Percentiles rank a stretch among this genome's conserved stretches.
Conservation (phyloP, 768 basidiomycete genomes). For the Hirschioporus abietinus region DNA sequence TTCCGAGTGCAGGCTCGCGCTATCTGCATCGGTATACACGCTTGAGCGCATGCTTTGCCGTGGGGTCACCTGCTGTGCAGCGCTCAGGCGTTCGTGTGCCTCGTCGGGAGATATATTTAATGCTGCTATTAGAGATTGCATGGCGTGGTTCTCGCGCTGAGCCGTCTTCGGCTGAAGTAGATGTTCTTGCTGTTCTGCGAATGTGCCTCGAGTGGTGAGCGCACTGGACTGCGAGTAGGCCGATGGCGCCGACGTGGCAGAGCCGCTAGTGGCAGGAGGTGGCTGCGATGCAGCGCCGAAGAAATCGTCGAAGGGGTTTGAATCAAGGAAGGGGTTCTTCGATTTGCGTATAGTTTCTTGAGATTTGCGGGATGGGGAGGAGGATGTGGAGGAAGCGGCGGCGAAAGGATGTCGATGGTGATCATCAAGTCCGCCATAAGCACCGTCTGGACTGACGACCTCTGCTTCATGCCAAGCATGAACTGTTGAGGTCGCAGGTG, state of each 20-base stretch:
- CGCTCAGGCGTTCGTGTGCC: conserved; percentile 44
- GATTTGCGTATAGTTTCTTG: conserved; percentile 4
- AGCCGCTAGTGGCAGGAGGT: conserved; percentile 35
- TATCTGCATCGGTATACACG: background rate
- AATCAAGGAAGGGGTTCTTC: conserved; percentile 4
- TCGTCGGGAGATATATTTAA: conserved; percentile 46
- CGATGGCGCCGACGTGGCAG: conserved; percentile 25
- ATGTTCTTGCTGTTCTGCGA: conserved; percentile 4
- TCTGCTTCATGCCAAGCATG: conserved; percentile 72
- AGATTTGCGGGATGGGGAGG: conserved; percentile 13
- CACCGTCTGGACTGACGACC: conserved; percentile 41
- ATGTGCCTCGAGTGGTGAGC: conserved; percentile 31
- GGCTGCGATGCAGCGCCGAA: conserved; percentile 27
- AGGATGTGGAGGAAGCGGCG: conserved; percentile 10
- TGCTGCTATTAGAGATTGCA: conserved; percentile 65
- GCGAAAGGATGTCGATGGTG: conserved; percentile 9
- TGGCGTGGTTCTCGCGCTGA: conserved; percentile 41
- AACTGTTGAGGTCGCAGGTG: conserved; percentile 44
- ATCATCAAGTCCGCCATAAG: conserved; percentile 6
- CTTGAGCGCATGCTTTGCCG: background rate
- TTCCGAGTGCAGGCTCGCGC: background rate
- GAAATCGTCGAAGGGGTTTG: conserved; percentile 23
- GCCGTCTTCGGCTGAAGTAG: background rate
- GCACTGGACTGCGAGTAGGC: conserved; percentile 30
- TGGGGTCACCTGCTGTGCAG: conserved; percentile 23